Evolutionary conservation across 306 rosid species (phyloP).

Genomic region (Pyrus pyrifolia): DNA sequence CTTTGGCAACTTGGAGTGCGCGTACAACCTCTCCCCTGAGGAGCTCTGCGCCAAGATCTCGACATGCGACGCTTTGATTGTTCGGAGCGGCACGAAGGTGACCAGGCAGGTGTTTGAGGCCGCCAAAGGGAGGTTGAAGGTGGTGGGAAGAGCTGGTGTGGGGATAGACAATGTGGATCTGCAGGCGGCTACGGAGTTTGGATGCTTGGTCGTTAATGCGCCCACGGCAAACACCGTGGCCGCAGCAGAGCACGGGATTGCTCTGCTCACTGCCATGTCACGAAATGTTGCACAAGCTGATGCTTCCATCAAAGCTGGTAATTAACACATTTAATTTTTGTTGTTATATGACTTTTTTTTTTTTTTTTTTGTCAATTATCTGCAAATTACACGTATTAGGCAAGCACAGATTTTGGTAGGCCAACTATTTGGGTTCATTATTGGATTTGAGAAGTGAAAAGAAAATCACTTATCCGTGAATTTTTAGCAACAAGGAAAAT

Average conservation of each 20-base stretch:
- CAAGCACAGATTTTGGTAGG: not conserved
- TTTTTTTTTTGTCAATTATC: too few species aligned
- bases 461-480: too few species aligned
- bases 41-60: conserved; percentile 68
- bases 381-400: too few species aligned
- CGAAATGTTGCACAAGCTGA: conserved; percentile 83
- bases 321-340: not conserved
- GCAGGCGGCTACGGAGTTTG: conserved; percentile 82
- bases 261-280: conserved; percentile 81
- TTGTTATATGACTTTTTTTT: not conserved
- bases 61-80: conserved; percentile 66
- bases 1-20: conserved; percentile 59
- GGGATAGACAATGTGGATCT: conserved; percentile 96
- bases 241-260: conserved; percentile 86
- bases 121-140: conserved; percentile 63
- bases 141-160: conserved; percentile 93
- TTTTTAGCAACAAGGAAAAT: not conserved
- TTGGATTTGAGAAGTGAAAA: too few species aligned
- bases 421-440: not conserved
- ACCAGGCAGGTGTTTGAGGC: conserved; percentile 62
- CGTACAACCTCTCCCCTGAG: conserved; percentile 44
- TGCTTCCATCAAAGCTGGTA: conserved; percentile 81
- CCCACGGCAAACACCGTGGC: conserved; percentile 89
- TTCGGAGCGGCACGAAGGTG: conserved; percentile 82
- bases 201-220: conserved; percentile 82